Evolutionary conservation across 2,329 filamentous ascomycete species (phyloP).

Genomic region (Fusarium sp.): DNA sequence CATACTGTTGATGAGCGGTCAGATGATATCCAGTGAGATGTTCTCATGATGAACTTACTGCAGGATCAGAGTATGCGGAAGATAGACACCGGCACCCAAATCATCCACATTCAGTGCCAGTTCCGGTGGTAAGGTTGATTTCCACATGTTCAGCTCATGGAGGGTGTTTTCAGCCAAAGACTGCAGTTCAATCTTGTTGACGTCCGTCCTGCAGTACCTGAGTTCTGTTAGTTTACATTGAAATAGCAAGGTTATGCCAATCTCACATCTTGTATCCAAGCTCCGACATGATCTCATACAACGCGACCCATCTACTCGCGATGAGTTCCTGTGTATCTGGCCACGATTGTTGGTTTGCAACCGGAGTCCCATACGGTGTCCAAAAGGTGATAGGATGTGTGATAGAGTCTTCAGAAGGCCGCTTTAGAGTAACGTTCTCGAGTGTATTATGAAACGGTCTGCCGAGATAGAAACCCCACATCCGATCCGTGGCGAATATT

Average conservation of each 20-base stretch:
- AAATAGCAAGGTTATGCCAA: not conserved
- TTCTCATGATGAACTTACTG: not conserved
- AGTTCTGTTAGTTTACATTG: not conserved
- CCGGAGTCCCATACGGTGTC: not conserved
- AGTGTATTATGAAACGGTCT: constrained; percentile 5
- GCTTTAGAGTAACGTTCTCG: constrained; percentile 1
- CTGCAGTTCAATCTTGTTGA: constrained; percentile 2
- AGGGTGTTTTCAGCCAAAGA: not conserved
- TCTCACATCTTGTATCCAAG: not conserved
- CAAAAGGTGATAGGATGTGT: not conserved
- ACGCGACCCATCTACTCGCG: not conserved
- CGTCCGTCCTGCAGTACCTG: constrained; percentile 2
- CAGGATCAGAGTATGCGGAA: constrained; percentile 5
- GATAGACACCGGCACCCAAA: not conserved
- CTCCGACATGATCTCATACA: not conserved
- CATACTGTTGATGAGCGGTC: not conserved
- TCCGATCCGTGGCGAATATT: not conserved
- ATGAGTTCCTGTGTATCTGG: not conserved
- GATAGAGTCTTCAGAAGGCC: not conserved
- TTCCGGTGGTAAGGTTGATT: not conserved
- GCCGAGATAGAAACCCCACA: constrained; percentile 10
- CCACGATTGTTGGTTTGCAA: not conserved
- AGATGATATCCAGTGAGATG: not conserved
- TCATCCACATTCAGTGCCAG: not conserved
- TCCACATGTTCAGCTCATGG: not conserved